Base-by-base conservation (phyloP, 1,284 basidiomycete species). In the Singerocomus rubriflavus region DNA sequence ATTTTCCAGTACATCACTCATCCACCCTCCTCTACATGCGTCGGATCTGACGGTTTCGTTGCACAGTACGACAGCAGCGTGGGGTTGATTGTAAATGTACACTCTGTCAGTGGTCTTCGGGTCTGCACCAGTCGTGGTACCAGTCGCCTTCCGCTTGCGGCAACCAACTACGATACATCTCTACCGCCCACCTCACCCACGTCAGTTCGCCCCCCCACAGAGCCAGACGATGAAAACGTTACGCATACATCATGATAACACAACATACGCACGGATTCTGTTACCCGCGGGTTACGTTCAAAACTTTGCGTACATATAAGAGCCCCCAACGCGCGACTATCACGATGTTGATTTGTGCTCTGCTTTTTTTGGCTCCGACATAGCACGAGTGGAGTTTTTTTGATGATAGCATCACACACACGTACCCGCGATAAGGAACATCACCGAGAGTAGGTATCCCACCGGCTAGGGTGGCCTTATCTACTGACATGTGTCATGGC, bases 41-140 rank as follows among this genome's bases (percentile, higher is more conserved):
- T n/a, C 17, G 10, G 7, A 12, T 48, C 56, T 61, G 43, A 60
- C 14, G 17, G n/a, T 4, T 26, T 35, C 1, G 21, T 36, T 21
- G 1, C 11, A 33, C 33, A 86, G 85, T 64, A 84, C 85, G 5
- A 86, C 84, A 3, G 81, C 84, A 43, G 84, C 84, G 3, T 87
- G 85, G 84, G 85, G 84, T 59, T 88, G 58, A 76, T 37, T 14
- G 5, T 10, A 25, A n/a, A 21, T 9, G 6, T 32, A 33, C 26
- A 14, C 11, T 25, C 12, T 26, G 5, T 25, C 12, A 16, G 44
- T 43, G 27, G 17, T 35, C 3, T 21, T 32, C 25, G n/a, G 27
- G 21, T 21, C 21, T 26, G 31, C 25, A 29, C 31, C 10, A 21
- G 27, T 13, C 16, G 35, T 16, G 36, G 29, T 33, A 16, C 16